These are phyloP conservation scores for Kodamaea fukazawae DNA, from an alignment of 805 yeast species.

Conservation along the genomic window DNA sequence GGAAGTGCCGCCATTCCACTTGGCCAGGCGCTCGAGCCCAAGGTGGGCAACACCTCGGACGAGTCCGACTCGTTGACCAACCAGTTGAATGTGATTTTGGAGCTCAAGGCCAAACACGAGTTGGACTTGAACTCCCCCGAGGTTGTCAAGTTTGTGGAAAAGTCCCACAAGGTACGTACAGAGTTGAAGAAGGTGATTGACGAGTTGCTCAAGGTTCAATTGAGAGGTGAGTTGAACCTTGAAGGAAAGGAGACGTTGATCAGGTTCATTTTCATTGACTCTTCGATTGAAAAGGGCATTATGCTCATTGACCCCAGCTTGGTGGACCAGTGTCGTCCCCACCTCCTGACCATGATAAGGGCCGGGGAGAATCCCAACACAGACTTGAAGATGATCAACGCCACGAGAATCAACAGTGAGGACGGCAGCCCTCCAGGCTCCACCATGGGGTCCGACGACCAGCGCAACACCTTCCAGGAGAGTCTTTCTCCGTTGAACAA, in stretches of 20 bases:
- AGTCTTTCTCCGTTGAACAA: conserved; percentile 12
- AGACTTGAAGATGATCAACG: too few relatives aligned
- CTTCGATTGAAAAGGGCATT: conserved; percentile 60
- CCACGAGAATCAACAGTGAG: conserved; percentile 1
- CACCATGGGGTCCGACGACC: too few relatives aligned
- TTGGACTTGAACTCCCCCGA: conserved; percentile 33
- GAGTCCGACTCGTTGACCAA: conserved; percentile 36
- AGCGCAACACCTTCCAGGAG: conserved; percentile 1
- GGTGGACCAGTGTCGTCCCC: conserved; percentile 15
- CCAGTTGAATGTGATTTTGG: conserved; percentile 28
- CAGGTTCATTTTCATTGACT: conserved; percentile 65
- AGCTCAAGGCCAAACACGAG: conserved; percentile 30
- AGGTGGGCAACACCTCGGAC: conserved; percentile 1
- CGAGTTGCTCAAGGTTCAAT: conserved; percentile 57
- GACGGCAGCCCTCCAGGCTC: neutral
- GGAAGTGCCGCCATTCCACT: neutral
- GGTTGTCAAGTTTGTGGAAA: conserved; percentile 26
- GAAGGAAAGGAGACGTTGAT: conserved; percentile 77
- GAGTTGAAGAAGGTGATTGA: conserved; percentile 37
- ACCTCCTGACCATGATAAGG: conserved; percentile 4
- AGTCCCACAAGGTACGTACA: conserved; percentile 26
- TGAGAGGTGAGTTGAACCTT: conserved; percentile 50
- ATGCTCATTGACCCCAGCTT: conserved; percentile 39
- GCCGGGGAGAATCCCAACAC: conserved; percentile 1
- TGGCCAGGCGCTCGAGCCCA: neutral